Evolutionary conservation across 352 stramenopile genomes (phyloP), one percentile per base, ranked within the genome.

Genomic region (Globisporangium camurandrum): DNA sequence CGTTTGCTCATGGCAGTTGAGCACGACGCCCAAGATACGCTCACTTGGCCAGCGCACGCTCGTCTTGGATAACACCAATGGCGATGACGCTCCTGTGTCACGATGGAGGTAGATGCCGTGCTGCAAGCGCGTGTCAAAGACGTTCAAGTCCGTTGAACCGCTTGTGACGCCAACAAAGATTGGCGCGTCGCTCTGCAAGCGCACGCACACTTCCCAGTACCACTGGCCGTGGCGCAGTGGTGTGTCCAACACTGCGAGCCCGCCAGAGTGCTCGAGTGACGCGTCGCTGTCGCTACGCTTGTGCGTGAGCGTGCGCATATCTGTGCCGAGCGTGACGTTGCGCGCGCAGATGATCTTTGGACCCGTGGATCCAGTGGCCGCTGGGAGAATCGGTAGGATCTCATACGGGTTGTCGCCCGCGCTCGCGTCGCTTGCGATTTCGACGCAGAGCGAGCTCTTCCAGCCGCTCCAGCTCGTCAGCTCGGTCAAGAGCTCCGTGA

Each of bases 131-230:
- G 51, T 46, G n/a, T 31, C 59, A 44, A 57, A 42, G 27, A 39
- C 39, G 48, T 92, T 92, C 14, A 94, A 56, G 55, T 94, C 83
- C 23, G 64, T 62, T 22, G 59, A 59, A 22, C 70, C 73, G 37
- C 59, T 62, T 1, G 64, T 70, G 16, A 92, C 57, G 12, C 84
- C 84, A 26, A 94, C 62, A 73, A 89, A 91, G 2, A 94, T 64
- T 22, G 84, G 73, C 17, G 47, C 66, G 28, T 76, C 64, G 44
- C 54, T 59, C 64, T 89, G 55, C 10, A 57, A 37, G 36, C 68
- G 61, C 28, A 88, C 63, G 7, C 68, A 77, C 0, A 92, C 61
- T 44, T 94, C 74, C 78, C 80, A 94, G 59, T 88, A 94, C 84
- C 84, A 94, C 38, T 66, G 67, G 1, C 84, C 84, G 42, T 67